A percentile compares a stretch with the other conserved stretches of the same genome.
Conservation (phyloP, 495 filamentous ascomycete genomes). For the Aspergillus avenaceus region DNA sequence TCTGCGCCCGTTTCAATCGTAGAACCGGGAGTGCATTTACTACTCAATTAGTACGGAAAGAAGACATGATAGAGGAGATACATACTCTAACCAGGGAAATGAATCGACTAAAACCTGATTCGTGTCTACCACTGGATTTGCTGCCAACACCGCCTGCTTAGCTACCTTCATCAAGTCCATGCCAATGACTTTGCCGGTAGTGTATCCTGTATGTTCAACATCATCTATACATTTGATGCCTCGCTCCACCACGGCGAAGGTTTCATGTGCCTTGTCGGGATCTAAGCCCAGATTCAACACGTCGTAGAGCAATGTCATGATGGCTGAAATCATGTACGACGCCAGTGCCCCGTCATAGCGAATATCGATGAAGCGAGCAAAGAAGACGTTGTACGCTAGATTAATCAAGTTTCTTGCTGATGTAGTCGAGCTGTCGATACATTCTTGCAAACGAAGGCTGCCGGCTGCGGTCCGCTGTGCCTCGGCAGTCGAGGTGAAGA, state of each 20-base stretch:
- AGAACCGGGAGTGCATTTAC: neutral
- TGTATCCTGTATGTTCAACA: slow-evolving; percentile 9
- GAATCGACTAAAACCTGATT: slow-evolving; percentile 8
- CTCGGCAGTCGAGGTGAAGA: slow-evolving; percentile 2
- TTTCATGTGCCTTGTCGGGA: slow-evolving; percentile 3
- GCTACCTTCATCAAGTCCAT: slow-evolving; percentile 14
- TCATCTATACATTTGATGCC: slow-evolving; percentile 10
- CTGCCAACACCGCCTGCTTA: slow-evolving; percentile 5
- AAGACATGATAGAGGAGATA: neutral
- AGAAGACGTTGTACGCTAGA: slow-evolving; percentile 9
- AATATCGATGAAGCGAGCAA: slow-evolving; percentile 5
- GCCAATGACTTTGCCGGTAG: slow-evolving; percentile 5
- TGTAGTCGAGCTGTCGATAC: slow-evolving; percentile 6
- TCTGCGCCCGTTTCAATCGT: neutral
- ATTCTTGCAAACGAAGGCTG: slow-evolving; percentile 4
- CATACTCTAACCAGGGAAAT: slow-evolving; percentile 13
- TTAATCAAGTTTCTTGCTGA: slow-evolving; percentile 3
- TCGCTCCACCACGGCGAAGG: slow-evolving; percentile 6
- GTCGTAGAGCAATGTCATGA: slow-evolving; percentile 5
- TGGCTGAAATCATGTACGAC: slow-evolving; percentile 4
- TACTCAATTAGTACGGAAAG: neutral
- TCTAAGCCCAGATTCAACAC: slow-evolving; percentile 6
- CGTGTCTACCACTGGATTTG: slow-evolving; percentile 7
- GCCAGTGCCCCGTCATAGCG: slow-evolving; percentile 9
- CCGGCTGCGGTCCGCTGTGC: neutral